A percentile compares a stretch with the other conserved stretches of the same genome.
Conservation (phyloP, 257 asterid genomes). For the Salvia splendens region DNA sequence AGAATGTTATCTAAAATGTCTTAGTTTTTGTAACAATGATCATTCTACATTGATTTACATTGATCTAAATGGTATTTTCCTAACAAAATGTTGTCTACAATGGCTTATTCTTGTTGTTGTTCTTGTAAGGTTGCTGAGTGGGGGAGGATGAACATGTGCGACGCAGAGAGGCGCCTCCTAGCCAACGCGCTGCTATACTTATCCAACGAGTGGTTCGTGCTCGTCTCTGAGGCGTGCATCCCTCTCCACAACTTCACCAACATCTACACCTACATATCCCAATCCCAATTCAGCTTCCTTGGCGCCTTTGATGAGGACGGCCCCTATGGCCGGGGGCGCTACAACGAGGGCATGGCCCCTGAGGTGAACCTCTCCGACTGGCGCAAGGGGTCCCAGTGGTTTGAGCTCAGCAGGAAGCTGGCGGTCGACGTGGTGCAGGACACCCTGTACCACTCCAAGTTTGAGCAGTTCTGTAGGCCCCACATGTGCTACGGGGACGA, state of each 20-base stretch:
- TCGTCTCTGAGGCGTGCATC: conserved; percentile 58
- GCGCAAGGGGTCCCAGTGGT: conserved; percentile 69
- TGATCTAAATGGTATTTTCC: too few relatives aligned
- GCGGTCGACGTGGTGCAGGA: conserved; percentile 40
- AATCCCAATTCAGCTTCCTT: conserved; percentile 45
- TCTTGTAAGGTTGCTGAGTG: conserved; percentile 49
- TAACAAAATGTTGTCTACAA: too few relatives aligned
- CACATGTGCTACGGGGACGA: conserved; percentile 47
- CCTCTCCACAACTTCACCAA: conserved; percentile 53
- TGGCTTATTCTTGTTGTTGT: neutral
- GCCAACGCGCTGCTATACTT: conserved; percentile 53
- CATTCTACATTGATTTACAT: too few relatives aligned
- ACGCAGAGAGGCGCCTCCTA: conserved; percentile 56
- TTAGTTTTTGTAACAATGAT: too few relatives aligned
- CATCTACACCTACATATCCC: conserved; percentile 46
- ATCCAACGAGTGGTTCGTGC: conserved; percentile 54
- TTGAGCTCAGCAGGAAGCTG: conserved; percentile 42
- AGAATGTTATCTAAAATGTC: too few relatives aligned
- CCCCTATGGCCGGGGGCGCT: conserved; percentile 55
- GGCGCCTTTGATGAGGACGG: conserved; percentile 45
- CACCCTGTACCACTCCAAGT: conserved; percentile 38
- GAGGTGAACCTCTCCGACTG: conserved; percentile 42
- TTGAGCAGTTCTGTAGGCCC: conserved; percentile 45
- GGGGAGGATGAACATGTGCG: conserved; percentile 52
- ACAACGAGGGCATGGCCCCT: conserved; percentile 42